phyloP scores from a whole-genome alignment of 2,329 filamentous ascomycete genomes.

The Exophiala sideris region DNA sequence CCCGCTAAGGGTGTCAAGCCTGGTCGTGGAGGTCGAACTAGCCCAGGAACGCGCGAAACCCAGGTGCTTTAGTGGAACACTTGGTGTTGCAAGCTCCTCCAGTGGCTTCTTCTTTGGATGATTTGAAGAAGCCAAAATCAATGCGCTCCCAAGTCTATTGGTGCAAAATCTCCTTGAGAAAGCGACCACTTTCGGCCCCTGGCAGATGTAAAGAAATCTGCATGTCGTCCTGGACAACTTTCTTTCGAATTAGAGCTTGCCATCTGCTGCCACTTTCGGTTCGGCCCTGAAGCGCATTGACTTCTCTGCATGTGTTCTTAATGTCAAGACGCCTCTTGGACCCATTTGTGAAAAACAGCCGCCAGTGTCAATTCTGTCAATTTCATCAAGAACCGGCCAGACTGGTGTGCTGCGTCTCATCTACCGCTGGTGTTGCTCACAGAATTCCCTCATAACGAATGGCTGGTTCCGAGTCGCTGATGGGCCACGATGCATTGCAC shows the following conservation, averaged over 20 bases:
- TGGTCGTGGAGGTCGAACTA: constrained; percentile 9
- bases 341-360: constrained; percentile 5
- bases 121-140: constrained; percentile 2
- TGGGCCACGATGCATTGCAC: not conserved
- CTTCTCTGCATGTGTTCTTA: not conserved
- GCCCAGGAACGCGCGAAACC: constrained; percentile 19
- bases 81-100: too few species aligned
- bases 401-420: constrained; percentile 11
- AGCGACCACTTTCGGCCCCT: constrained; percentile 11
- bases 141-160: constrained; percentile 15
- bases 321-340: not conserved
- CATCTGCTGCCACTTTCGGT: constrained; percentile 3
- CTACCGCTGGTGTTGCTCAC: constrained; percentile 14
- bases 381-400: constrained; percentile 9
- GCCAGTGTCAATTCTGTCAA: constrained; percentile 14
- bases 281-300: constrained; percentile 9
- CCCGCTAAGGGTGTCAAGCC: constrained; percentile 14
- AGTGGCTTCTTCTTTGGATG: not conserved
- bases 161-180: not conserved
- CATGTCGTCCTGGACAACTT: too few species aligned
- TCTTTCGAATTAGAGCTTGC: too few species aligned
- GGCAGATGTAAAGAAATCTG: not conserved
- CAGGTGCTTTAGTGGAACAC: not conserved
- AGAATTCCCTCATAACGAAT: not conserved
- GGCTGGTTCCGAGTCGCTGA: not conserved